These are phyloP conservation scores for Tolypocladium ophioglossoides DNA, from an alignment of 2,329 filamentous ascomycete genomes.

Conservation along the genomic window DNA sequence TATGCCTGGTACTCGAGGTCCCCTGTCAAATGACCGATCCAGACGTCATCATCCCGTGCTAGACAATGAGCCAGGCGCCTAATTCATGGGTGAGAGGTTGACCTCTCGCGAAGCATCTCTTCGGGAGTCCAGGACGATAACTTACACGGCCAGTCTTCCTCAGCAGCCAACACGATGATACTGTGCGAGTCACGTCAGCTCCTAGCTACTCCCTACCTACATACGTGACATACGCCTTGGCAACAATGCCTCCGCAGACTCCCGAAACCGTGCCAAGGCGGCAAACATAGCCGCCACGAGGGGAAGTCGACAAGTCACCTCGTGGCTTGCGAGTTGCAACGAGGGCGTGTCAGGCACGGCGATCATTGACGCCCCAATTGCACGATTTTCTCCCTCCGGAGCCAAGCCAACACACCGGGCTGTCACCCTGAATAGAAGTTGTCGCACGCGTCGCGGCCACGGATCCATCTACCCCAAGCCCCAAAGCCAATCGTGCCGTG, in stretches of 20 bases:
- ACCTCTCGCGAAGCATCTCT: too few species aligned
- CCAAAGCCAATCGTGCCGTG: neutral
- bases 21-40: too few species aligned
- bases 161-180: neutral
- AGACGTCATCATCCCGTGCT: too few species aligned
- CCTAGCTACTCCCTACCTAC: neutral
- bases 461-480: neutral
- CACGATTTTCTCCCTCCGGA: neutral
- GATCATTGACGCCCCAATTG: neutral
- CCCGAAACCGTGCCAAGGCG: neutral
- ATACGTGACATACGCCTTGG: neutral
- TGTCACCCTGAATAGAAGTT: neutral
- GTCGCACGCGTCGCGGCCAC: neutral
- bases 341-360: neutral
- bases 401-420: neutral
- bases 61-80: too few species aligned
- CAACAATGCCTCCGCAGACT: neutral
- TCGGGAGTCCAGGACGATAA: too few species aligned
- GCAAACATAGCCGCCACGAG: neutral
- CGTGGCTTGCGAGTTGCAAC: neutral
- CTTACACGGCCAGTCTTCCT: neutral
- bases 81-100: too few species aligned
- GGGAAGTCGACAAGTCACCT: neutral
- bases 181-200: neutral
- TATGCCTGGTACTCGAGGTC: too few species aligned